Conservation (phyloP, 768 basidiomycete species). For the Naematelia encephala region DNA sequence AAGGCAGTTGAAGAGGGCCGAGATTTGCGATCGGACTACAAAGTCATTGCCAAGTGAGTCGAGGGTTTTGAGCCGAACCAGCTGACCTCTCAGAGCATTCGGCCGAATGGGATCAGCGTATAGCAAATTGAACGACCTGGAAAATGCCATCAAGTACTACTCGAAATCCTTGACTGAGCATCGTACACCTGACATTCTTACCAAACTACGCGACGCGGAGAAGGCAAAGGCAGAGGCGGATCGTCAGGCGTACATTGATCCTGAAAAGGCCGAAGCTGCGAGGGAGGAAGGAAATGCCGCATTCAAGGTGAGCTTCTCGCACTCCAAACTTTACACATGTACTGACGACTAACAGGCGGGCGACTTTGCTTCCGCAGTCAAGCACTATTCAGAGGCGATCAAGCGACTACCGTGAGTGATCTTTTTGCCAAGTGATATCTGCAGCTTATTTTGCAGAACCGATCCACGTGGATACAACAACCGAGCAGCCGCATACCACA, state of each 20-base stretch:
- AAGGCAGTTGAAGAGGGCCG: constrained; percentile 97
- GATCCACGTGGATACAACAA: constrained; percentile 96
- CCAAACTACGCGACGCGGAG: constrained; percentile 81
- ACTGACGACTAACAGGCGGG: constrained; percentile 54
- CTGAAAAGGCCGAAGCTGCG: constrained; percentile 72
- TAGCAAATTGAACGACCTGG: constrained; percentile 70
- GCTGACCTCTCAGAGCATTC: constrained; percentile 58
- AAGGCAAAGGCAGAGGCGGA: constrained; percentile 72
- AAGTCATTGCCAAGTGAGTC: constrained; percentile 77
- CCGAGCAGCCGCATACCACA: constrained; percentile 95
- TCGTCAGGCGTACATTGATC: constrained; percentile 79
- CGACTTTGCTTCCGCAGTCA: constrained; percentile 87
- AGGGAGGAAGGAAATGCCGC: constrained; percentile 87
- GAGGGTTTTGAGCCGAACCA: not conserved
- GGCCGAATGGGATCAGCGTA: constrained; percentile 86
- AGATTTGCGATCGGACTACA: constrained; percentile 86
- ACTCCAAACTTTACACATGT: not conserved
- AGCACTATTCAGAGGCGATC: constrained; percentile 90
- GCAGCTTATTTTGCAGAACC: constrained; percentile 23
- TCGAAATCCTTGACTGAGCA: constrained; percentile 94
- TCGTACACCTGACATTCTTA: constrained; percentile 85
- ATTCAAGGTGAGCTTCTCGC: constrained; percentile 63
- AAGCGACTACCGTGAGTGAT: constrained; percentile 72
- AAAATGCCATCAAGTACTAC: constrained; percentile 81
- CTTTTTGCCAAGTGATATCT: not conserved